Evolutionary conservation across 2,329 filamentous ascomycete genomes (phyloP), one percentile per base, ranked within the genome.

Genomic region (Sporothrix inflata): DNA sequence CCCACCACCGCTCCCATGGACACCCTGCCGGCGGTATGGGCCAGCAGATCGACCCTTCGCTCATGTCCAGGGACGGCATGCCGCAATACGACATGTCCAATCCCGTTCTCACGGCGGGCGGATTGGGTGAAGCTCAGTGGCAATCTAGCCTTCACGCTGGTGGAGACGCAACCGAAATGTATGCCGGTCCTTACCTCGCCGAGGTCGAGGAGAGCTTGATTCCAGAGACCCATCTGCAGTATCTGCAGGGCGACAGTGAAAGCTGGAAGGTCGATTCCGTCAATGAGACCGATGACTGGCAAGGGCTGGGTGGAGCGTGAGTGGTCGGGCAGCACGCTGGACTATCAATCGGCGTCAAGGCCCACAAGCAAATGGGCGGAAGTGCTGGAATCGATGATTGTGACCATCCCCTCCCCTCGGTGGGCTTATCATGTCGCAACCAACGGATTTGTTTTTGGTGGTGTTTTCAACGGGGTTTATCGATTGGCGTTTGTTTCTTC

Each of bases 11-110:
- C 12, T 49, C 70, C 49, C 70, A 71, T 16, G 61, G 70, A 19
- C 70, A 67, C 9, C 38, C 51, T 47, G 60, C 7, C 3, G 24
- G 24, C 12, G 68, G 74, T 38, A 67, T 75, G 34, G 75, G 78
- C 51, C 76, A 78, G 30, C 77, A 77, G 7, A 78, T 80, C 69
- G 79, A 80, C 38, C 78, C 78, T 0, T 77, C 77, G 16, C 74
- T 80, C 11, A 67, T 73, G 69, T 27, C 63, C 40, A 73, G 76
- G 16, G 77, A 77, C 4, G 74, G 73, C 8, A 4, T 76, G 45
- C 12, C 72, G 1, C 72, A 72, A n/a, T 74, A 76, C 16, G 72
- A 73, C 63, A 47, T 79, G 51, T 73, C 76, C 42, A 77, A 78
- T 12, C 66, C 76, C 16, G 69, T 73, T 8, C 68, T 76, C 4